Percentiles rank a stretch among this genome's conserved stretches.
Evolutionary conservation across 2,329 filamentous ascomycete species (phyloP).

Genomic region (Cyanodermella asteris): DNA sequence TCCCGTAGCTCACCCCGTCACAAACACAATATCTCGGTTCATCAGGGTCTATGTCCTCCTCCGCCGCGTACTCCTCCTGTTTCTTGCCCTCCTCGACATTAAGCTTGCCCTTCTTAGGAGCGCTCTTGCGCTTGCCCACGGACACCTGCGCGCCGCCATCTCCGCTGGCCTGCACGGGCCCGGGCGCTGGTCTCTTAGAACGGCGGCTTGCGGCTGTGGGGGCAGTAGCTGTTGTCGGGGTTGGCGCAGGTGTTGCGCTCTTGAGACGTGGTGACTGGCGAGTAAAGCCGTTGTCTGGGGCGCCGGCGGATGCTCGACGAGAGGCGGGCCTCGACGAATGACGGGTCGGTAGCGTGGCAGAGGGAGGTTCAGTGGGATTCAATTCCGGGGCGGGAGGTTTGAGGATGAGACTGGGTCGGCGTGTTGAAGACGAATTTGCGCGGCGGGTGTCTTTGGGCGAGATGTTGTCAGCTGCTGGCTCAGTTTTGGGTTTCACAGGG

Average conservation of each 20-base stretch:
- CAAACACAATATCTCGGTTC: slow-evolving; percentile 44
- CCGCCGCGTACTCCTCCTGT: slow-evolving; percentile 25
- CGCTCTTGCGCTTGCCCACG: slow-evolving; percentile 35
- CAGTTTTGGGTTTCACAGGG: slow-evolving; percentile 2
- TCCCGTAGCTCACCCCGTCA: slow-evolving; percentile 40
- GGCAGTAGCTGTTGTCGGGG: slow-evolving; percentile 17
- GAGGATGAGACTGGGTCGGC: slow-evolving; percentile 8
- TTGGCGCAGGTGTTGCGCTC: slow-evolving; percentile 20
- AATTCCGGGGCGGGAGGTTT: slow-evolving; percentile 8
- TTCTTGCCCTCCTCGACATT: slow-evolving; percentile 19
- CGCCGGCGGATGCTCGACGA: slow-evolving; percentile 16
- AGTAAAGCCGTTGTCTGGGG: slow-evolving; percentile 27
- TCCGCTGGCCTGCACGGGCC: slow-evolving; percentile 33
- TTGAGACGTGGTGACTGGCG: slow-evolving; percentile 20
- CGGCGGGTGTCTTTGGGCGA: slow-evolving; percentile 1
- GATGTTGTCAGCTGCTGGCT: not conserved
- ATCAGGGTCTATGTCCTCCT: slow-evolving; percentile 33
- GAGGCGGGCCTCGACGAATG: slow-evolving; percentile 14
- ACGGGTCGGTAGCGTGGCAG: slow-evolving; percentile 5
- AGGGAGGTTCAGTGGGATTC: slow-evolving; percentile 7
- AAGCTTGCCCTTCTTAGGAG: slow-evolving; percentile 19
- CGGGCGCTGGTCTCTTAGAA: slow-evolving; percentile 36
- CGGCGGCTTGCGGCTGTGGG: slow-evolving; percentile 21
- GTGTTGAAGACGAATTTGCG: slow-evolving; percentile 7
- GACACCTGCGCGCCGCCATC: slow-evolving; percentile 40